Evolutionary conservation across 495 filamentous ascomycete species (phyloP).

Genomic region (Hypoxylon intermedium): DNA sequence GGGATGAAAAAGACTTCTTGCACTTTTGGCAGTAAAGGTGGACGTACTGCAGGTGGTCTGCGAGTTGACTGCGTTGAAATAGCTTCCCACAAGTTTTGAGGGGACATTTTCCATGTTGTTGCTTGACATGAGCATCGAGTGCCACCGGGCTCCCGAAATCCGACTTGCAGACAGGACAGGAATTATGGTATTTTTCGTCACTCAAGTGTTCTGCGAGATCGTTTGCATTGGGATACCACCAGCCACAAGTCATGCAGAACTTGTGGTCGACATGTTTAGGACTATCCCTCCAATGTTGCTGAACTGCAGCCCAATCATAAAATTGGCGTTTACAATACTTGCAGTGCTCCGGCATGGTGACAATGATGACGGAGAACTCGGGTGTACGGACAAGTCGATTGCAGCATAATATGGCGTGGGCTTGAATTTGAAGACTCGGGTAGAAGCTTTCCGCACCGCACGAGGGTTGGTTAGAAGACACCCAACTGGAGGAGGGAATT

Average conservation of each 20-base stretch:
- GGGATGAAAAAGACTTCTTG: not conserved
- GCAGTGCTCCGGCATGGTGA: not conserved
- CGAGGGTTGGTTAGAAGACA: no score
- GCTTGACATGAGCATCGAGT: not conserved
- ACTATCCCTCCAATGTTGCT: not conserved
- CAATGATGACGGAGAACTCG: not conserved
- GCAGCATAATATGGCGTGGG: no score
- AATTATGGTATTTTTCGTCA: not conserved
- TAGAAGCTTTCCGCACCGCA: no score
- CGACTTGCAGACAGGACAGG: not conserved
- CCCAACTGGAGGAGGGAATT: not conserved
- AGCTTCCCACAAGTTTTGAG: not conserved
- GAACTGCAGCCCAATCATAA: not conserved
- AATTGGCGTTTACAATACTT: no score
- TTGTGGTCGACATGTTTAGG: not conserved
- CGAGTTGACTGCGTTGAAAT: not conserved
- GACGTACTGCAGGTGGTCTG: not conserved
- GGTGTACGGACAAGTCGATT: not conserved
- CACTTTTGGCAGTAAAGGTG: slow-evolving; percentile 7
- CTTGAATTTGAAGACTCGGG: no score
- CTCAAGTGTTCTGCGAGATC: not conserved
- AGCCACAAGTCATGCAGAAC: not conserved
- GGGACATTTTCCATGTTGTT: not conserved
- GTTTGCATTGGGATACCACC: not conserved
- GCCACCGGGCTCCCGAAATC: not conserved